Evolutionary conservation across 345 rosid species (phyloP), one percentile per base, ranked within the genome.

Genomic region (Moricandia arvensis): DNA sequence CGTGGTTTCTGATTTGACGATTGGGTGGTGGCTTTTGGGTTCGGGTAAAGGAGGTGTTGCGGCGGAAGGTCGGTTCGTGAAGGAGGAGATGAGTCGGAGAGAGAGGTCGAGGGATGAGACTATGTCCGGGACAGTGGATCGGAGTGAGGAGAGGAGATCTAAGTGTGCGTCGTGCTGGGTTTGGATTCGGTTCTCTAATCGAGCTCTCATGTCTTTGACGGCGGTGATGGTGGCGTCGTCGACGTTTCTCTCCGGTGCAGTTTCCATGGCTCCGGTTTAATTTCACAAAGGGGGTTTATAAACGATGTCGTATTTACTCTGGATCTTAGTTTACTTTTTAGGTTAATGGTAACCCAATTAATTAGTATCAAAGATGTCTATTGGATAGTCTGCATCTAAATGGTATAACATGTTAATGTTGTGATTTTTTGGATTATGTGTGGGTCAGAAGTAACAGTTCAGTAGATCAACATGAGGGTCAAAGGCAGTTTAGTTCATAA

Each of bases 11-110:
- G 18, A 30, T 71, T 66, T 79, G 16, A 63, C 3, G 33, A 54
- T n/a, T 1, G 76, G 41, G 16, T 62, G 79, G 27, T 54, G 64
- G 4, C 53, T 77, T 72, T 81, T 82, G 82, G 93, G 84, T 66
- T 78, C 76, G 0, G 98, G 94, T 63, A 92, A 89, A 2, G 89
- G 82, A 0, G 90, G 96, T 1, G 90, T 89, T 16, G 98, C 85
- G 18, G 77, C 63, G 75, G 87, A 92, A 29, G 91, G 84, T 15
- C 90, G 96, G 26, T 75, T 75, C 49, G 83, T 85, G 86, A 95
- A 89, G 30, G 95, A 78, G 62, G 98, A 90, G 69, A 91, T 83
- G 47, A 95, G 68, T 24, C 71, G 81, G 65, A 90, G 93, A 3
- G 97, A 88, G 74, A 90, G 86, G 71, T 37, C 43, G 43, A 9